These are phyloP conservation scores for Lupinus albus DNA, from an alignment of 306 rosid genomes.

Conservation along the genomic window DNA sequence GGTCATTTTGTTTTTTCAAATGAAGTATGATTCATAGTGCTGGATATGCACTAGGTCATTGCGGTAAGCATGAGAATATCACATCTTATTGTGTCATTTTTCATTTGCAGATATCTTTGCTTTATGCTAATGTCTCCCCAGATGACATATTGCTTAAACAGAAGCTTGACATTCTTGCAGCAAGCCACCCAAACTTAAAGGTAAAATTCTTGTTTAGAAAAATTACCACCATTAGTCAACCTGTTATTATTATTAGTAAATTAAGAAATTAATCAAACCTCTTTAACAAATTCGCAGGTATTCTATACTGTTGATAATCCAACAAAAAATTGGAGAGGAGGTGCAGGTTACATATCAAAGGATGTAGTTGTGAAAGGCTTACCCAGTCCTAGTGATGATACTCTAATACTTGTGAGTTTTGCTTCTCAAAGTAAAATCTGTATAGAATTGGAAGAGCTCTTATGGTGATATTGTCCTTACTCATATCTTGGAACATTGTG, in stretches of 20 bases:
- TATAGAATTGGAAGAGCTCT: not conserved
- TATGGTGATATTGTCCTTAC: not conserved
- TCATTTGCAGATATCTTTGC: conserved; percentile 69
- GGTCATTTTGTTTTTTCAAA: not conserved
- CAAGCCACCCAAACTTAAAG: conserved; percentile 90
- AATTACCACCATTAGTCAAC: conserved; percentile 13
- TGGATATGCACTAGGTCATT: conserved; percentile 21
- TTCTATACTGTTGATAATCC: conserved; percentile 87
- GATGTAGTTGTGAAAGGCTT: conserved; percentile 85
- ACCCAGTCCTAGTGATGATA: conserved; percentile 76
- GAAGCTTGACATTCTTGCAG: conserved; percentile 83
- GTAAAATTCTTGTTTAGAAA: conserved; percentile 44
- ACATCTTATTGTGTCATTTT: conserved; percentile 43
- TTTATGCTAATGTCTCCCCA: conserved; percentile 84
- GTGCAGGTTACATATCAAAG: conserved; percentile 80
- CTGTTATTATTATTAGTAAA: not conserved
- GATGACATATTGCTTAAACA: conserved; percentile 94
- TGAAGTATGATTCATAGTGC: conserved; percentile 6
- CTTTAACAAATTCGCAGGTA: conserved; percentile 53
- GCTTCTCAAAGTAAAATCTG: conserved; percentile 31
- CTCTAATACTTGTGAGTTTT: conserved; percentile 84
- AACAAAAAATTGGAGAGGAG: conserved; percentile 87
- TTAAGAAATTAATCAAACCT: not conserved
- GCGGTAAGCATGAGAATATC: conserved; percentile 32
- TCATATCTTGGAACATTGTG: conserved; percentile 15